Conservation (phyloP, 2,329 filamentous ascomycete genomes). For the Aspergillus sp. region DNA sequence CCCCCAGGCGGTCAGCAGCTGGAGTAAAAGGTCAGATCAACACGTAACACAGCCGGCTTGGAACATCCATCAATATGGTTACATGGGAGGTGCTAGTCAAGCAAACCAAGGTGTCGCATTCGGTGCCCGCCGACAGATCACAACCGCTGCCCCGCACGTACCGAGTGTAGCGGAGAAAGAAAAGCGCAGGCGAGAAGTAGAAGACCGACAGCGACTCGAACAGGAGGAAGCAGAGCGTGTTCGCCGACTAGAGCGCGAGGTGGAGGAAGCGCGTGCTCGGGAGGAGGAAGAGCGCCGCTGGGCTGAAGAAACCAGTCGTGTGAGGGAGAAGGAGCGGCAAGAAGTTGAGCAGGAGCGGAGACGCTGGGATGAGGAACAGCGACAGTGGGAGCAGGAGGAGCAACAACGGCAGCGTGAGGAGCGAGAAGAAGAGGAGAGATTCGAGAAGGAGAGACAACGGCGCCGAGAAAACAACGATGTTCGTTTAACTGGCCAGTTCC, state of each 20-base stretch:
- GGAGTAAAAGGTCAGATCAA: conserved; percentile 85
- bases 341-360: conserved; percentile 48
- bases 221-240: conserved; percentile 55
- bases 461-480: conserved; percentile 62
- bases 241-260: conserved; percentile 50
- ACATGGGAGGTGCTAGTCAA: conserved; percentile 96
- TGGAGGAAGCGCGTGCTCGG: conserved; percentile 47
- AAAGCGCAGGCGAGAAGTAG: conserved; percentile 61
- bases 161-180: conserved; percentile 85
- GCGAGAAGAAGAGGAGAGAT: conserved; percentile 65
- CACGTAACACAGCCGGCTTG: conserved; percentile 81
- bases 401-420: conserved; percentile 71
- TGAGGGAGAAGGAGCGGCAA: conserved; percentile 52
- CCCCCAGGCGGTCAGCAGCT: conserved; percentile 69
- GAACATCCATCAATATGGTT: conserved; percentile 98
- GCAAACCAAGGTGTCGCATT: conserved; percentile 93
- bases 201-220: conserved; percentile 50
- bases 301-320: conserved; percentile 46
- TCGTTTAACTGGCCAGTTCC: conserved; percentile 75
- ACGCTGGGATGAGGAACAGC: conserved; percentile 55
- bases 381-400: conserved; percentile 74
- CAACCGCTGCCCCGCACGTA: conserved; percentile 73
- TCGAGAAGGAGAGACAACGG: conserved; percentile 66
- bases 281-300: conserved; percentile 48
- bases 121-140: conserved; percentile 89